Conservation (phyloP, 345 rosid genomes). For the Corchorus olitorius region DNA sequence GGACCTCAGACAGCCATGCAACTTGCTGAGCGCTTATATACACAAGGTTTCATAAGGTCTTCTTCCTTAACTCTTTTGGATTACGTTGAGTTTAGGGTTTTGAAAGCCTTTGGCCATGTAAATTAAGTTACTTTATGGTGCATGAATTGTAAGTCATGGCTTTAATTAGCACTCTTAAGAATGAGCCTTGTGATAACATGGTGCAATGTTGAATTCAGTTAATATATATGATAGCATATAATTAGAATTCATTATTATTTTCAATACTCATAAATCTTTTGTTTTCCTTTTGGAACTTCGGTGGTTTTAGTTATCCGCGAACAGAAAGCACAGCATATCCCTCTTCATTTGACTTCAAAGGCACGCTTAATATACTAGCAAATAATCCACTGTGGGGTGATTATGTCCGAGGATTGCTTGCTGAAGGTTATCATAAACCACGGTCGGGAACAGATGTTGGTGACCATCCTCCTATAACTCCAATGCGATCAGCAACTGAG, state of each 20-base stretch:
- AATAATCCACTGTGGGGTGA: slow-evolving; percentile 63
- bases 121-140: not conserved
- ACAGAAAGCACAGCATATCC: slow-evolving; percentile 98
- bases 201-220: not conserved
- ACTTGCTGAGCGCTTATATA: slow-evolving; percentile 84
- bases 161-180: slow-evolving; percentile 7
- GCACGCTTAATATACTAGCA: slow-evolving; percentile 65
- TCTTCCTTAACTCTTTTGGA: slow-evolving; percentile 20
- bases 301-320: slow-evolving; percentile 74
- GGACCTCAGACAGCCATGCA: slow-evolving; percentile 98
- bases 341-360: slow-evolving; percentile 83
- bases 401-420: slow-evolving; percentile 56
- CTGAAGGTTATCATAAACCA: slow-evolving; percentile 70
- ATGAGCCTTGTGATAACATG: not conserved
- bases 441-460: slow-evolving; percentile 88
- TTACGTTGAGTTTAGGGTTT: slow-evolving; percentile 14
- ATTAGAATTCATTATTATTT: not conserved
- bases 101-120: not conserved
- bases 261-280: not conserved
- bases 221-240: not conserved
- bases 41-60: slow-evolving; percentile 93
- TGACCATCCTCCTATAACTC: slow-evolving; percentile 98
- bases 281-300: slow-evolving; percentile 19
- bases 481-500: slow-evolving; percentile 78
- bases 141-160: not conserved